Evolutionary conservation across 2,329 filamentous ascomycete genomes (phyloP).

Genomic region (Ceratocystis cacaofunesta): DNA sequence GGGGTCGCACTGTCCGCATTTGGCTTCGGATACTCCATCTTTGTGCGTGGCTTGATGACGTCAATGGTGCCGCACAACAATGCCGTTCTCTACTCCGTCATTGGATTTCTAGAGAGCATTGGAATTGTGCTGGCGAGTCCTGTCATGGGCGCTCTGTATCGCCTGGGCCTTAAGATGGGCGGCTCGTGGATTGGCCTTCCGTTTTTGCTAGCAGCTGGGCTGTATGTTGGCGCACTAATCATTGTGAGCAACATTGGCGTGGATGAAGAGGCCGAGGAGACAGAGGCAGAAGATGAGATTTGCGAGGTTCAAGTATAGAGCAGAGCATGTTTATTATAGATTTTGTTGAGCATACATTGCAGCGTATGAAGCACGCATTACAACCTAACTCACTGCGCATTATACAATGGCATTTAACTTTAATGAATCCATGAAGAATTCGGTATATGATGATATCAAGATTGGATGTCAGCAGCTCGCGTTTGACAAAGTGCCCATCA

Average conservation of each 20-base stretch:
- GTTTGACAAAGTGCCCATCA: no score
- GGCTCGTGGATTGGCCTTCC: conserved; percentile 17
- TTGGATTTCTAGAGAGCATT: conserved; percentile 18
- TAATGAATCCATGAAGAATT: no score
- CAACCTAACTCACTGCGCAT: no score
- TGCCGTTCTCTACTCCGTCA: conserved; percentile 18
- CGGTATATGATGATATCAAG: no score
- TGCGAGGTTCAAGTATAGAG: neutral
- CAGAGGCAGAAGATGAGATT: neutral
- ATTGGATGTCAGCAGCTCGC: no score
- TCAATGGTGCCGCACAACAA: conserved; percentile 17
- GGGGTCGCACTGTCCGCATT: conserved; percentile 14
- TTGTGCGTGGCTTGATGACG: conserved; percentile 18
- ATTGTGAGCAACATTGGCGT: conserved; percentile 14
- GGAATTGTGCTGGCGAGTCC: conserved; percentile 18
- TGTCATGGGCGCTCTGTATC: conserved; percentile 17
- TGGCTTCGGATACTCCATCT: conserved; percentile 16
- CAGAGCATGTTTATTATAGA: neutral
- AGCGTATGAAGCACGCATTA: no score
- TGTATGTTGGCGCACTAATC: conserved; percentile 15
- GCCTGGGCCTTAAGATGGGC: conserved; percentile 16
- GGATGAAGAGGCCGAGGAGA: conserved; percentile 1
- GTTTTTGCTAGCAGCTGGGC: conserved; percentile 16
- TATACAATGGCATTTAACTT: no score
- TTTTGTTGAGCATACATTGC: no score